Conservation (phyloP, 768 basidiomycete species). For the Collybia sp. region DNA sequence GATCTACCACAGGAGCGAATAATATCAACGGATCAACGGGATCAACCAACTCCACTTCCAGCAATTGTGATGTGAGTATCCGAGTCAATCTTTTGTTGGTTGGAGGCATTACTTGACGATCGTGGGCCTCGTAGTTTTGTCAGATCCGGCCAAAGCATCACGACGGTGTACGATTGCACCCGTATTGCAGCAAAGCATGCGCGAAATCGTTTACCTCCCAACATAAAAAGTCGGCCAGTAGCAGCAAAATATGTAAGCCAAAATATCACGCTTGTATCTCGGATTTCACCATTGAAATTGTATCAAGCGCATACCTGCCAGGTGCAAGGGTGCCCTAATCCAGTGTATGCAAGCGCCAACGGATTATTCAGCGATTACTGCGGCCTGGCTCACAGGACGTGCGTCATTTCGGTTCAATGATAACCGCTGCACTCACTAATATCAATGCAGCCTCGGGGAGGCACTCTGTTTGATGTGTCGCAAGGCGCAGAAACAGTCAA, state of each 20-base stretch:
- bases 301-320: constrained; percentile 29
- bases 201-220: neutral
- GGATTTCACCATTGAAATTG: neutral
- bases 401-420: constrained; percentile 7
- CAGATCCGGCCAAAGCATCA: constrained; percentile 4
- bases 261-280: neutral
- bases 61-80: constrained; percentile 5
- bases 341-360: constrained; percentile 32
- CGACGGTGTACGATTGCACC: neutral
- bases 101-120: neutral
- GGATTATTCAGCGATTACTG: constrained; percentile 42
- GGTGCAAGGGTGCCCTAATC: constrained; percentile 46
- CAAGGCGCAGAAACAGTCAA: constrained; percentile 46
- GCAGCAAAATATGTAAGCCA: neutral
- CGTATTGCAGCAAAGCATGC: constrained; percentile 2
- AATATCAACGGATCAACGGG: too few relatives aligned
- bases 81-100: neutral
- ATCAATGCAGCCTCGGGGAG: constrained; percentile 32
- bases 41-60: constrained; percentile 5
- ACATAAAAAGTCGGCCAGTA: neutral
- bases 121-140: neutral
- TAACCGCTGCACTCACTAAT: neutral
- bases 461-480: constrained; percentile 56
- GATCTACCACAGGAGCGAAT: too few relatives aligned
- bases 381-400: constrained; percentile 49